Evolutionary conservation across 2,329 filamentous ascomycete genomes (phyloP), one percentile per base, ranked within the genome.

Genomic region (Talaromyces sp.): DNA sequence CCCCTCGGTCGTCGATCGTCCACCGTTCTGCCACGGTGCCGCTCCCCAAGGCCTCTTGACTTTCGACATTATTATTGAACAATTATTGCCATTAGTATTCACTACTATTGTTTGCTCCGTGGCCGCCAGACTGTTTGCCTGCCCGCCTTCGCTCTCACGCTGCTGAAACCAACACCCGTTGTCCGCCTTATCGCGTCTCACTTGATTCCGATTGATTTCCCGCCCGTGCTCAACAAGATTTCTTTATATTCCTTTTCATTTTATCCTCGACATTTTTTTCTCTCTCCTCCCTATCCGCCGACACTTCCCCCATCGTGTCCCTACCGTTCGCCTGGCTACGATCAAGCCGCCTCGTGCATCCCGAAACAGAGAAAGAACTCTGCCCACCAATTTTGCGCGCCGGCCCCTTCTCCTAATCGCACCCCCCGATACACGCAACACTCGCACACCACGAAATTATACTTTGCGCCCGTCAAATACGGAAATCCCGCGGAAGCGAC

Each of bases 221-320:
- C 43, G 43, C 43, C 43, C 43, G 43, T 21, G 19, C n/a, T 24
- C 43, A 24, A 24, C 43, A 21, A 24, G 7, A 35, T 35, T 35
- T 14, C 5, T 32, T 11, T 10, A 10, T 46, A 17, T 46, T 46
- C 48, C 60, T 54, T 54, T 26, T 57, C 43, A 59, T 52, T 26
- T 26, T 53, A 54, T 50, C 52, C 51, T 35, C 54, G 56, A 35
- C 26, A 55, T 52, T 60, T 58, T 58, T 48, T 41, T 43, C 48
- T 54, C 41, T 56, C 61, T 54, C 48, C 48, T 52, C 11, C 24
- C 12, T 52, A 14, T 46, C 43, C 43, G 43, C 60, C 29, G 52
- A 56, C 51, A 50, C 32, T 17, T 54, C 32, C 54, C 24, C 54
- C 50, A 43, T 43, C 54, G 12, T 12, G 24, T 29, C 17, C n/a